Evolutionary conservation across 2,329 filamentous ascomycete genomes (phyloP), one percentile per base, ranked within the genome.

Genomic region (Byssochlamys sp.): DNA sequence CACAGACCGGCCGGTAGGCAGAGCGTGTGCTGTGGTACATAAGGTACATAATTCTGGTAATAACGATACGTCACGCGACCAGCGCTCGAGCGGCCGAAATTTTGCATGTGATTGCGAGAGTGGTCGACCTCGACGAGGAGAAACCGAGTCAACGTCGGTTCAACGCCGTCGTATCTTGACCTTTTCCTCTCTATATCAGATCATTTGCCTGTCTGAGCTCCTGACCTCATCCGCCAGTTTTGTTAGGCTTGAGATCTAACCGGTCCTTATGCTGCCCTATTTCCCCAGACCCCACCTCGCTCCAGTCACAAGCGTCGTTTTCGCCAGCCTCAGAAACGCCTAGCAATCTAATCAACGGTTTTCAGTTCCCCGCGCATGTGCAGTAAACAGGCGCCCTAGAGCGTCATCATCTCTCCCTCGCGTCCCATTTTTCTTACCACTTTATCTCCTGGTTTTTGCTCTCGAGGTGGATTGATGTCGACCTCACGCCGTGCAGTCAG

Each of bases 101-200:
- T 71, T 71, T 64, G 65, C 70, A 72, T 72, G 70, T 72, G 70
- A 72, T 71, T 59, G 60, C 56, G 55, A 62, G 24, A 51, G 19
- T 26, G 24, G n/a, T 51, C 25, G 49, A 51, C 25, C 27, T 25
- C 25, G 27, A 19, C 24, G 25, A 51, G 49, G 24, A 51, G 10
- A 26, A 51, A 28, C 49, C 49, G 49, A 51, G 49, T 28, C n/a
- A 24, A 45, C 14, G 39, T 45, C 39, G 39, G 39, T n/a, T 19
- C 19, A 19, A 19, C 39, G n/a, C 39, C 39, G 39, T 45, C n/a
- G n/a, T 45, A 19, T 45, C n/a, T 45, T 45, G 39, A 19, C n/a
- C n/a, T 45, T 45, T n/a, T 1, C 14, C 39, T 3, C 39, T 19
- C 19, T 10, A 51, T 51, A 6, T 24, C 25, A 9, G 24, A 2